Percentiles rank a stretch among this genome's conserved stretches.
These are phyloP conservation scores for Salvia rosmarinus DNA, from an alignment of 257 asterid genomes.

Conservation along the genomic window DNA sequence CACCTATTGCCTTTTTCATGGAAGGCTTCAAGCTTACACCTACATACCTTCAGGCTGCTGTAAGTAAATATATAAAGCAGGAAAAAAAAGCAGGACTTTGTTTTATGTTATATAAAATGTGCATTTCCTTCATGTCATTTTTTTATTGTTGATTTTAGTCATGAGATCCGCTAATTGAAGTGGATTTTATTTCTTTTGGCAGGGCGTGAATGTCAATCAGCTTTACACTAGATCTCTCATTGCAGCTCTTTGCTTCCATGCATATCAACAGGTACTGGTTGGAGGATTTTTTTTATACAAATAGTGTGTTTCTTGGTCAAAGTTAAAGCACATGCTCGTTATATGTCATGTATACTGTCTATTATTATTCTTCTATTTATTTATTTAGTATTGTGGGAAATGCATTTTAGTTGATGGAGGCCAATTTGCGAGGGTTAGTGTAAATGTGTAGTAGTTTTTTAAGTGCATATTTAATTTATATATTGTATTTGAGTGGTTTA, in stretches of 20 bases:
- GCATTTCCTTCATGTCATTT: conserved; percentile 10
- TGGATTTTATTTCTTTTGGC: conserved; percentile 28
- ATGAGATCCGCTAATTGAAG: conserved; percentile 2
- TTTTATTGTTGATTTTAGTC: conserved; percentile 18
- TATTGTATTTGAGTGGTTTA: no score
- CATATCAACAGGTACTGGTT: conserved; percentile 82
- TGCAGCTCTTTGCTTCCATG: conserved; percentile 98
- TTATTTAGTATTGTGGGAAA: background rate
- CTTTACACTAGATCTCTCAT: conserved; percentile 72
- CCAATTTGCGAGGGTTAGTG: no score
- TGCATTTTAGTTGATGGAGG: background rate
- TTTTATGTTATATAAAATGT: background rate
- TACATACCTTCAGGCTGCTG: conserved; percentile 72
- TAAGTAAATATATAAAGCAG: conserved; percentile 48
- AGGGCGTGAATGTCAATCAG: conserved; percentile 81
- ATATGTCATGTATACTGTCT: background rate
- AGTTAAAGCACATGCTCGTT: background rate
- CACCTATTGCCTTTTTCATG: conserved; percentile 50
- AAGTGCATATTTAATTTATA: no score
- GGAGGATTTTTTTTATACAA: background rate
- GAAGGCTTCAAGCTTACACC: conserved; percentile 79
- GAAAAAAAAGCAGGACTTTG: conserved; percentile 17
- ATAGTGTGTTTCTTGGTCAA: background rate
- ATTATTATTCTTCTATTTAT: no score
- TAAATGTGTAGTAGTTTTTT: no score